Base-by-base conservation (phyloP, 495 filamentous ascomycete species). In the Hypoxylon subgilvum region DNA sequence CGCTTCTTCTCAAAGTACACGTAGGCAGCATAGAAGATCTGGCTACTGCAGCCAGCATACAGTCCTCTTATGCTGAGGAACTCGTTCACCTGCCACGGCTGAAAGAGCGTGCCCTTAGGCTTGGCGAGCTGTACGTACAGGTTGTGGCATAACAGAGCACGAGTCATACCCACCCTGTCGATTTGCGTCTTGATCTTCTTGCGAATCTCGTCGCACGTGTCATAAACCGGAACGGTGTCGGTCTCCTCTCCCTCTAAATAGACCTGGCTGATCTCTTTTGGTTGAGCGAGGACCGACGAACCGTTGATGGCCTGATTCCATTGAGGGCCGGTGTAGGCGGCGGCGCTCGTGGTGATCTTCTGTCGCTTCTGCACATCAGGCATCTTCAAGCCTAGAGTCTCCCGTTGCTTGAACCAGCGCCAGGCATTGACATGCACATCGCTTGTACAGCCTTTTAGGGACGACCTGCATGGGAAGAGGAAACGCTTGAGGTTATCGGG, bases 1-100 rank as follows among this genome's bases (percentile, higher is more conserved):
- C 83, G 68, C 54, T 83, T 53, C 74, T 87, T 88, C 71, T 87
- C 84, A 44, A 86, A 86, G 35, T 70, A 83, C 17, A 78, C 73
- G 64, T 86, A 86, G 1, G 72, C 73, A 6, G 73, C 76, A 45
- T 84, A 84, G 58, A 75, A 84, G 5, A 78, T 66, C 1, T 48
- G 38, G 34, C 60, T 76, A 7, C 65, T 77, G 12, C 74, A 76
- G 0, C 84, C 79, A 2, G 61, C 58, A 30, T 60, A 54, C 0
- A 77, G 49, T 0, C 83, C 82, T 30, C 77, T 81, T 70, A 78
- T 78, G 6, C 57, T 65, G 39, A 79, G 74, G 66, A 86, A 87
- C 14, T 74, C 67, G n/a, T 61, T 63, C 5, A 84, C 74, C 34
- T 70, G 71, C 43, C 70, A 72, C 3, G 69, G 58, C 18, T 68